Evolutionary conservation across 2,329 filamentous ascomycete genomes (phyloP).

Genomic region (Pyricularia sp.): DNA sequence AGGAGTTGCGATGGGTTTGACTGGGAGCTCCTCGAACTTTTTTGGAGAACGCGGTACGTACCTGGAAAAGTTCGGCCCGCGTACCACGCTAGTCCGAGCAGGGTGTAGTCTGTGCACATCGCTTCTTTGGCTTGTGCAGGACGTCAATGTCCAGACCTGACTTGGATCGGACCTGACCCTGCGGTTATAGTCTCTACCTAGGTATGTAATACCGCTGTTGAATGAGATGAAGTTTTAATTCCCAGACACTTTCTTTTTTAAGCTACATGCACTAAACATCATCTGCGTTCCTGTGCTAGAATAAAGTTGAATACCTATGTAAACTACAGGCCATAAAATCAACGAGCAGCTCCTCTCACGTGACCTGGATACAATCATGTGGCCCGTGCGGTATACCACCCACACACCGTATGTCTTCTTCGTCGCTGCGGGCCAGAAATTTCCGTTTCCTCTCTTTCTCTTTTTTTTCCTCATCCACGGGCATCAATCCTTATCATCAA

Average conservation of each 20-base stretch:
- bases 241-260: background rate
- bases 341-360: background rate
- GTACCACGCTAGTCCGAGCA: background rate
- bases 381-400: background rate
- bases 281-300: background rate
- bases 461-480: conserved; percentile 33
- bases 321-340: background rate
- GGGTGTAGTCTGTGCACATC: background rate
- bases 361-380: background rate
- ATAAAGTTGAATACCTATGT: background rate
- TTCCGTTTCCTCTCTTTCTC: conserved; percentile 18
- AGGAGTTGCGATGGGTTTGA: background rate
- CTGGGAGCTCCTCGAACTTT: conserved; percentile 5
- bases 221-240: no score
- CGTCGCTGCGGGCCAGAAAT: background rate
- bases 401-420: background rate
- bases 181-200: background rate
- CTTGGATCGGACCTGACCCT: background rate
- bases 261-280: background rate
- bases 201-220: background rate
- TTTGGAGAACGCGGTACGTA: conserved; percentile 5
- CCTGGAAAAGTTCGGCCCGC: conserved; percentile 1
- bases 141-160: background rate
- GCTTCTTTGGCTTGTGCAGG: background rate
- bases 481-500: conserved; percentile 96